Evolutionary conservation across 2,329 filamentous ascomycete genomes (phyloP), one percentile per base, ranked within the genome.

Genomic region (Fusarium burgessii): DNA sequence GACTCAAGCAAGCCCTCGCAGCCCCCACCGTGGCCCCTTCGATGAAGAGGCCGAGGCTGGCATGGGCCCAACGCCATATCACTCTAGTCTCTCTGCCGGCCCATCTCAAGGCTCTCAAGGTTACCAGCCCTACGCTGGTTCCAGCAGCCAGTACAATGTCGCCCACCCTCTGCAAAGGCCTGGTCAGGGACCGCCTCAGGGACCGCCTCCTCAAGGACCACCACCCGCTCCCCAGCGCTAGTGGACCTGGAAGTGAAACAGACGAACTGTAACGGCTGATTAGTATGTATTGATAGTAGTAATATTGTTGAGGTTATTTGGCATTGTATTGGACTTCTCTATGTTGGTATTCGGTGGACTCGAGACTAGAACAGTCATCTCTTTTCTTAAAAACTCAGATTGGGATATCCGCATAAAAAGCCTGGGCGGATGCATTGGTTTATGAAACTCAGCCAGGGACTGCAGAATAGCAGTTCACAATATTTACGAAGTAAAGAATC

Each of bases 41-140:
- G 84, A 86, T 58, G 82, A 85, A 51, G 84, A 86, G 76, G 78
- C 83, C 4, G 77, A 81, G 66, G 81, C 76, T 3, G 81, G 78
- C 25, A 75, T 80, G 56, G 76, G 78, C 10, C 65, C 76, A 18
- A 74, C 73, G 10, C 77, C 75, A 18, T 81, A 79, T 56, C 77
- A 78, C 63, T 74, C 75, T 61, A 77, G 77, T 64, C 76, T 78
- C 32, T 54, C 74, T 32, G 62, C 68, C 25, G 58, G 60, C 27
- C 41, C 71, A 29, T 72, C 74, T 18, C 67, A 60, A 33, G 70
- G 74, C 10, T 72, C 71, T 20, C 57, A 68, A 20, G 74, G 71
- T 11, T 76, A 74, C 49, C 74, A 72, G 59, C 58, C 73, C n/a
- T 76, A 71, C 38, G 61, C 68, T n/a, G 47, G 66, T 20, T 65